phyloP scores from a whole-genome alignment of 495 filamentous ascomycete species.

The Monascus purpureus region DNA sequence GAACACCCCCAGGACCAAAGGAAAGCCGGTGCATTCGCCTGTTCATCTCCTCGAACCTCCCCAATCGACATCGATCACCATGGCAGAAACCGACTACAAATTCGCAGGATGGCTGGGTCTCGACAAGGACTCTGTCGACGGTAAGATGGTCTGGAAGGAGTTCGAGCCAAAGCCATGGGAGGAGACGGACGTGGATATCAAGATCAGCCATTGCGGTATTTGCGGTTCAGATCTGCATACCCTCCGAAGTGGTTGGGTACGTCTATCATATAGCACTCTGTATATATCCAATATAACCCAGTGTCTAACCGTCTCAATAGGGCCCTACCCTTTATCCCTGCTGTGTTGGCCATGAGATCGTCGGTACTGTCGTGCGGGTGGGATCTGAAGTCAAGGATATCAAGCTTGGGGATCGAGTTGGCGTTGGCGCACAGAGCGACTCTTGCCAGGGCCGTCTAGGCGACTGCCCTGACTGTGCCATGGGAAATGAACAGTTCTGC shows the following conservation, averaged over 20 bases:
- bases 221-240: constrained; percentile 55
- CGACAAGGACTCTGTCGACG: constrained; percentile 40
- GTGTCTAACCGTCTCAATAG: constrained; percentile 9
- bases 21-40: no score
- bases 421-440: constrained; percentile 69
- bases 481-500: constrained; percentile 57
- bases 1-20: no score
- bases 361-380: constrained; percentile 62
- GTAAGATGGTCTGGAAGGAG: constrained; percentile 64
- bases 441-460: constrained; percentile 48
- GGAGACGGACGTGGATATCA: constrained; percentile 57
- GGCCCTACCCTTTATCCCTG: constrained; percentile 49
- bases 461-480: constrained; percentile 56
- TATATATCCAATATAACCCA: not conserved
- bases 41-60: no score
- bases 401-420: constrained; percentile 76
- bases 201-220: constrained; percentile 29
- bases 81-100: constrained; percentile 37
- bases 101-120: constrained; percentile 80
- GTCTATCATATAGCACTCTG: constrained; percentile 3
- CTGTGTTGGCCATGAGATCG: constrained; percentile 75
- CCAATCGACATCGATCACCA: constrained; percentile 7
- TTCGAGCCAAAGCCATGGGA: constrained; percentile 72
- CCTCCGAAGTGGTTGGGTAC: constrained; percentile 57
- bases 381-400: constrained; percentile 51